These are phyloP conservation scores for Phyllosticta citribraziliensis DNA, from an alignment of 2,329 filamentous ascomycete genomes.

Conservation along the genomic window DNA sequence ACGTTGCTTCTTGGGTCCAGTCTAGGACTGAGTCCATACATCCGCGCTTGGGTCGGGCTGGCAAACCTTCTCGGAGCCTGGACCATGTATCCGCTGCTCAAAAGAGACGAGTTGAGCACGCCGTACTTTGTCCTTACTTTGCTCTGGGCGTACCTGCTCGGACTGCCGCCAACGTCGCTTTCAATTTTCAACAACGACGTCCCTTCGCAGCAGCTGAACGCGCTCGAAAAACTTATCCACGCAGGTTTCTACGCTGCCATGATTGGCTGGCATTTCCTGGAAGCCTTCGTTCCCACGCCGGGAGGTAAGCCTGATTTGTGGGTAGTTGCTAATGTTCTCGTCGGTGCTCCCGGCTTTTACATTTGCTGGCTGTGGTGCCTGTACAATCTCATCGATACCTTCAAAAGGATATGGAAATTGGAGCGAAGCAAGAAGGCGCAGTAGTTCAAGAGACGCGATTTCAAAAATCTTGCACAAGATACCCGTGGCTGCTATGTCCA, in stretches of 20 bases:
- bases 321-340: slow-evolving; percentile 80
- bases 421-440: slow-evolving; percentile 33
- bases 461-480: slow-evolving; percentile 4
- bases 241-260: slow-evolving; percentile 66
- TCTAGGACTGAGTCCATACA: slow-evolving; percentile 65
- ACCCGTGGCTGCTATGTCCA: slow-evolving; percentile 5
- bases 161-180: slow-evolving; percentile 68
- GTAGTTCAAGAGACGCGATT: slow-evolving; percentile 12
- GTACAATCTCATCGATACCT: slow-evolving; percentile 45
- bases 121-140: slow-evolving; percentile 79
- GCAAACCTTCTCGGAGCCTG: slow-evolving; percentile 81
- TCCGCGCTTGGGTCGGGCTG: slow-evolving; percentile 88
- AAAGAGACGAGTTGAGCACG: slow-evolving; percentile 70
- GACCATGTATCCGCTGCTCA: slow-evolving; percentile 88
- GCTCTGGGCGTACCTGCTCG: slow-evolving; percentile 85
- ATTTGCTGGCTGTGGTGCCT: slow-evolving; percentile 90
- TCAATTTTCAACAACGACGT: slow-evolving; percentile 50
- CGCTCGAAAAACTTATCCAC: slow-evolving; percentile 63
- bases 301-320: slow-evolving; percentile 79
- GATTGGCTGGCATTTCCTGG: slow-evolving; percentile 69
- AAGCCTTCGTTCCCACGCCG: slow-evolving; percentile 60
- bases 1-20: slow-evolving; percentile 73
- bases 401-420: slow-evolving; percentile 13
- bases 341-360: slow-evolving; percentile 77
- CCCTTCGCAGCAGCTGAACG: slow-evolving; percentile 36